Evolutionary conservation across 495 filamentous ascomycete species (phyloP).

Genomic region (Neurospora pannonica): DNA sequence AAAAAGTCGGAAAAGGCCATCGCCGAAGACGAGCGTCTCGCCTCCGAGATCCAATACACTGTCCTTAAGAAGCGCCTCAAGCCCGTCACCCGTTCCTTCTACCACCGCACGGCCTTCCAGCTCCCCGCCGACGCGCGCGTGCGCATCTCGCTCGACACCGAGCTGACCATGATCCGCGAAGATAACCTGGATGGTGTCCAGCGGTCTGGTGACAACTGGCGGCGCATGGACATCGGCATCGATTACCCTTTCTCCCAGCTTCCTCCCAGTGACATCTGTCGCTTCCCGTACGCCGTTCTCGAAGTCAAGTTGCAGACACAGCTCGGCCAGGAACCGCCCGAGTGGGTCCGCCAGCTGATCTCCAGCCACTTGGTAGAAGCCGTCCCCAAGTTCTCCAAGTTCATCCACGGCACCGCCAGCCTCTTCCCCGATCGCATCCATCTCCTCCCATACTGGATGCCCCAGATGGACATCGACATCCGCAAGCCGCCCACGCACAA

Average conservation of each 20-base stretch:
- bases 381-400: slow-evolving; percentile 98
- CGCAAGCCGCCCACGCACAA: slow-evolving; percentile 77
- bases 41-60: slow-evolving; percentile 87
- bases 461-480: slow-evolving; percentile 97
- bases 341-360: slow-evolving; percentile 90
- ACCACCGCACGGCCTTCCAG: slow-evolving; percentile 96
- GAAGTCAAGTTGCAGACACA: slow-evolving; percentile 98
- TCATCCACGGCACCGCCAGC: slow-evolving; percentile 88
- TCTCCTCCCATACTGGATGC: slow-evolving; percentile 92
- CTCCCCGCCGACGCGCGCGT: slow-evolving; percentile 92
- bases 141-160: slow-evolving; percentile 93
- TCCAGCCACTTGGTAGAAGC: slow-evolving; percentile 93
- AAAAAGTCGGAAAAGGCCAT: slow-evolving; percentile 90
- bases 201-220: slow-evolving; percentile 83
- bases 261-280: slow-evolving; percentile 69
- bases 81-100: slow-evolving; percentile 88
- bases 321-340: slow-evolving; percentile 89
- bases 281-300: slow-evolving; percentile 92
- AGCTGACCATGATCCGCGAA: slow-evolving; percentile 87
- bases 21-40: slow-evolving; percentile 78
- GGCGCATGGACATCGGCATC: slow-evolving; percentile 94
- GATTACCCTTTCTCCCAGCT: slow-evolving; percentile 92
- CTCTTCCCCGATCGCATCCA: slow-evolving; percentile 82
- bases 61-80: slow-evolving; percentile 72
- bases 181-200: slow-evolving; percentile 80